These are phyloP conservation scores for Boletus eberwhitei DNA, from an alignment of 768 basidiomycete species.

Conservation along the genomic window DNA sequence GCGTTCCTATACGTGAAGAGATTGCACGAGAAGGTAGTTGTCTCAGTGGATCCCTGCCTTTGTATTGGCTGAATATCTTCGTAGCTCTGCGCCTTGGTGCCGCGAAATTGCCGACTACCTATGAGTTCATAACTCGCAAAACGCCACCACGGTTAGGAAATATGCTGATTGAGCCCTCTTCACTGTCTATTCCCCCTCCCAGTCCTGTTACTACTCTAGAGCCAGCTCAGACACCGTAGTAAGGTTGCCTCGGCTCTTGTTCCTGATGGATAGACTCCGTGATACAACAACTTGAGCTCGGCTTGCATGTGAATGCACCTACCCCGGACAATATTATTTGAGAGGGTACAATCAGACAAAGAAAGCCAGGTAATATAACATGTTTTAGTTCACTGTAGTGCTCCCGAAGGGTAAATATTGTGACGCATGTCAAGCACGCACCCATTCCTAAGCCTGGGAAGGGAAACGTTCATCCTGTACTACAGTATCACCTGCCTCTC, in stretches of 20 bases:
- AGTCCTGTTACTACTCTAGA: slow-evolving; percentile 15
- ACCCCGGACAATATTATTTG: not conserved
- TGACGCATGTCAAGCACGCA: not conserved
- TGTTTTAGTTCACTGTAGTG: not conserved
- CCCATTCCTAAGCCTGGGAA: no score
- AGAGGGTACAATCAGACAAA: not conserved
- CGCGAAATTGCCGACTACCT: slow-evolving; percentile 79
- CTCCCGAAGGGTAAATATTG: not conserved
- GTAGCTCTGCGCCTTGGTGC: slow-evolving; percentile 85
- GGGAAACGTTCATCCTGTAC: no score
- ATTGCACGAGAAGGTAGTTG: slow-evolving; percentile 83
- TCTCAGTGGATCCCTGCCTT: not conserved
- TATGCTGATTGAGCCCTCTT: slow-evolving; percentile 47
- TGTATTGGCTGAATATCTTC: slow-evolving; percentile 1
- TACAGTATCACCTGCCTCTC: no score
- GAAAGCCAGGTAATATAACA: no score
- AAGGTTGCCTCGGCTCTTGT: not conserved
- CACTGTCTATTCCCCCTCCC: slow-evolving; percentile 3
- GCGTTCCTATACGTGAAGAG: slow-evolving; percentile 84
- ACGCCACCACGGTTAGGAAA: slow-evolving; percentile 75
- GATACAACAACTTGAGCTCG: not conserved
- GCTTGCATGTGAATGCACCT: not conserved
- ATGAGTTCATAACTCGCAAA: slow-evolving; percentile 76
- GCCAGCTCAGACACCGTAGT: slow-evolving; percentile 9
- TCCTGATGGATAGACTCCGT: slow-evolving; percentile 5